phyloP scores from a whole-genome alignment of 345 rosid genomes.

The Salix viminalis region DNA sequence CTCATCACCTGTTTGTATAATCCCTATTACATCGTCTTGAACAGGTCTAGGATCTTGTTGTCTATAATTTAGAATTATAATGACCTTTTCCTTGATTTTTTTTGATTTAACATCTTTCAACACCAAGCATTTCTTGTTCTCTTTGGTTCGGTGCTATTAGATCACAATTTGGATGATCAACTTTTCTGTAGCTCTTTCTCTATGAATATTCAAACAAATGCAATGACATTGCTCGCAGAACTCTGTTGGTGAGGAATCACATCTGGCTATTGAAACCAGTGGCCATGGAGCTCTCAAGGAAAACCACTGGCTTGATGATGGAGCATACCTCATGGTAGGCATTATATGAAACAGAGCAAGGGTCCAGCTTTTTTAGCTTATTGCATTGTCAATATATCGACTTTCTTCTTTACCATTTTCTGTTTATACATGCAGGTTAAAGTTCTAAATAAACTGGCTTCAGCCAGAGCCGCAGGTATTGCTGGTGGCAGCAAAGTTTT shows the following conservation, averaged over 20 bases:
- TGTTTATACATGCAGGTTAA: constrained; percentile 56
- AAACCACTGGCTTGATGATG: constrained; percentile 99
- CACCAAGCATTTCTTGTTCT: neutral
- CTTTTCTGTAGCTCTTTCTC: neutral
- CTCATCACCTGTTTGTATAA: neutral
- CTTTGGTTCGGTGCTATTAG: neutral
- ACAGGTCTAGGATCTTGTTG: neutral
- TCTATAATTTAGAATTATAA: neutral
- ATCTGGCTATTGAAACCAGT: constrained; percentile 97
- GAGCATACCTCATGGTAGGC: constrained; percentile 95
- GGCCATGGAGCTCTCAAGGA: constrained; percentile 98
- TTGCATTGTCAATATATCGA: neutral
- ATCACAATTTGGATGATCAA: neutral
- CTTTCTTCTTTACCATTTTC: neutral
- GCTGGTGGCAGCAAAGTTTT: constrained; percentile 75
- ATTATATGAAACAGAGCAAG: neutral
- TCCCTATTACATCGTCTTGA: neutral
- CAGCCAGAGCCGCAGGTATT: constrained; percentile 72
- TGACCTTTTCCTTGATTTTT: neutral
- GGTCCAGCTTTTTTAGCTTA: neutral
- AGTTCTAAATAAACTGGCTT: constrained; percentile 85
- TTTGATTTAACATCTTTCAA: neutral
- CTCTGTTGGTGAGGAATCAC: constrained; percentile 77
- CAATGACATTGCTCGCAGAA: constrained; percentile 45
- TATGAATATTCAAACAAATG: constrained; percentile 11